Evolutionary conservation across 495 filamentous ascomycete species (phyloP).

Genomic region (Xylona heveae): DNA sequence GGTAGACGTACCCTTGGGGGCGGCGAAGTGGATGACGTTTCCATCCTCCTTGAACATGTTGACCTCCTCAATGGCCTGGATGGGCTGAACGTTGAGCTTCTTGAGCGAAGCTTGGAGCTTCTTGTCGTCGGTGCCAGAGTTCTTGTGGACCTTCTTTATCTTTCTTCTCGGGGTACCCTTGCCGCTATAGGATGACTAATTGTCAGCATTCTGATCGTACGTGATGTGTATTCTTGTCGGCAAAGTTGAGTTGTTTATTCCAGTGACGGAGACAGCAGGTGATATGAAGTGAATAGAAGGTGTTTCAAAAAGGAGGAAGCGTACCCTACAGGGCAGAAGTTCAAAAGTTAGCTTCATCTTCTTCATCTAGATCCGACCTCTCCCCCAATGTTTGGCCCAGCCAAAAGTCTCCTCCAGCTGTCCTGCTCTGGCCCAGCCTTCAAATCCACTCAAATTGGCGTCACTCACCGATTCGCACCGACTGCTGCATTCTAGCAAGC

Average conservation of each 20-base stretch:
- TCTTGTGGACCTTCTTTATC: constrained; percentile 92
- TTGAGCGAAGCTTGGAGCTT: constrained; percentile 89
- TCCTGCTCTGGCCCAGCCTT: constrained; percentile 1
- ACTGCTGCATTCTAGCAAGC: constrained; percentile 56
- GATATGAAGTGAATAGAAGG: too few species aligned
- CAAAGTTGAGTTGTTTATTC: too few species aligned
- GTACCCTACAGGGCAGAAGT: too few species aligned
- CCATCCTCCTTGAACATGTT: constrained; percentile 99
- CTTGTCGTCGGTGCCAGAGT: constrained; percentile 87
- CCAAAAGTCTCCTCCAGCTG: constrained; percentile 6
- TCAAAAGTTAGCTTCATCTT: too few species aligned
- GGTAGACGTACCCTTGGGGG: constrained; percentile 62
- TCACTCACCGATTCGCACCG: constrained; percentile 56
- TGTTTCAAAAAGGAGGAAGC: too few species aligned
- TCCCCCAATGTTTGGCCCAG: constrained; percentile 5
- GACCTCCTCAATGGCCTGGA: constrained; percentile 98
- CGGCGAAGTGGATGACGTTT: constrained; percentile 97
- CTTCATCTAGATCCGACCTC: too few species aligned
- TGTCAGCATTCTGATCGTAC: too few species aligned
- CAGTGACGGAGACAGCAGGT: too few species aligned
- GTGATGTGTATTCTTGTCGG: too few species aligned
- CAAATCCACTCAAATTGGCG: constrained; percentile 7
- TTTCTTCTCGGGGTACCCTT: constrained; percentile 96
- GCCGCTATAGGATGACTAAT: constrained; percentile 53
- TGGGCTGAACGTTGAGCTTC: constrained; percentile 92